These are phyloP conservation scores for Verticillium tricorpus DNA, from an alignment of 2,329 filamentous ascomycete genomes.

Conservation along the genomic window DNA sequence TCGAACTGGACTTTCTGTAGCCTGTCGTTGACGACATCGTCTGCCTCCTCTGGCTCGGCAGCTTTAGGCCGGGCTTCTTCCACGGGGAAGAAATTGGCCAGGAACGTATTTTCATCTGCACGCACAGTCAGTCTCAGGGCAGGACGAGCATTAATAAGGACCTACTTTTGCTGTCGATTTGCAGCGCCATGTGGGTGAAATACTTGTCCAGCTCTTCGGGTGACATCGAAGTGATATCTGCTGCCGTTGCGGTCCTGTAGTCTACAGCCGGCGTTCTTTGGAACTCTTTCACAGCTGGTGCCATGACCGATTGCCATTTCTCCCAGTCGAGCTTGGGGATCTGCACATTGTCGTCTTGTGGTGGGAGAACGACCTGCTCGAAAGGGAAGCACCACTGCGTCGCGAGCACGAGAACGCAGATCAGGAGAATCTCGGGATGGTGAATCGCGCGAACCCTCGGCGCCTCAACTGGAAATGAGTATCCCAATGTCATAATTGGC, in stretches of 20 bases:
- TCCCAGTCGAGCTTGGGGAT: constrained; percentile 64
- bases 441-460: constrained; percentile 44
- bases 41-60: constrained; percentile 15
- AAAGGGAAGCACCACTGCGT: constrained; percentile 79
- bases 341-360: constrained; percentile 38
- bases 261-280: constrained; percentile 24
- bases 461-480: constrained; percentile 49
- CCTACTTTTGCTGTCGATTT: constrained; percentile 28
- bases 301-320: constrained; percentile 56
- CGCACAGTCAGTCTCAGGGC: constrained; percentile 17
- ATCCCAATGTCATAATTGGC: constrained; percentile 44
- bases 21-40: constrained; percentile 19
- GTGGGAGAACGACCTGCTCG: constrained; percentile 44
- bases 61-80: constrained; percentile 16
- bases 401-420: constrained; percentile 67
- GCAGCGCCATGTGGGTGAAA: constrained; percentile 38
- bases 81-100: constrained; percentile 28
- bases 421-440: constrained; percentile 71
- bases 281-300: constrained; percentile 4
- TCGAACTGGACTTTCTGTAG: neutral
- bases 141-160: neutral
- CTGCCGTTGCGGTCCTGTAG: constrained; percentile 53
- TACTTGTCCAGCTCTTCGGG: constrained; percentile 61
- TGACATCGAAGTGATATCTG: constrained; percentile 59
- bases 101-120: constrained; percentile 2